phyloP scores from a whole-genome alignment of 768 basidiomycete genomes.

The Tylopilus balloui region DNA sequence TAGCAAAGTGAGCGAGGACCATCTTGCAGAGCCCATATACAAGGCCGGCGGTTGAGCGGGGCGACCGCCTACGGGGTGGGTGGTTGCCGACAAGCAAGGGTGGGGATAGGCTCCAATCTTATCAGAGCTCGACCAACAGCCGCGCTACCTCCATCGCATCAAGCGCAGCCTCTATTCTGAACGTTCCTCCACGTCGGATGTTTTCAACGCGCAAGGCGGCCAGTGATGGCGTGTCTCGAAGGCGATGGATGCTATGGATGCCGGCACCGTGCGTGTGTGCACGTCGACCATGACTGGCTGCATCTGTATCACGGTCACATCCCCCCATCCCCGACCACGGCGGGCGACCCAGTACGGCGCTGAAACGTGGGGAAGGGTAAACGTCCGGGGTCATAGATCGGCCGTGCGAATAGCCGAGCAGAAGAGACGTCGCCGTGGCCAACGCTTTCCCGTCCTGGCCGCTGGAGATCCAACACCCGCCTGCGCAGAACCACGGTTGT shows the following conservation, averaged over 20 bases:
- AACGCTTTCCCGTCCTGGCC: neutral
- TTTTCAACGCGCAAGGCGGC: neutral
- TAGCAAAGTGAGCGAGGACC: too few relatives aligned
- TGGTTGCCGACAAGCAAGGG: too few relatives aligned
- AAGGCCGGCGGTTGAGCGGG: too few relatives aligned
- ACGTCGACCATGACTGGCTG: neutral
- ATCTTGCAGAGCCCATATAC: too few relatives aligned
- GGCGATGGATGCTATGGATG: neutral
- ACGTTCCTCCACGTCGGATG: neutral
- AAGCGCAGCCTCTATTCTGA: neutral
- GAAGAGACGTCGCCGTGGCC: neutral
- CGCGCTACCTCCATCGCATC: too few relatives aligned
- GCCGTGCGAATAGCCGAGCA: neutral
- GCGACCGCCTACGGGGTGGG: too few relatives aligned
- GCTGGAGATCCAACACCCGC: neutral
- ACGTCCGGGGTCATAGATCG: neutral
- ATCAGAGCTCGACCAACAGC: neutral
- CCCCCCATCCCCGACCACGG: neutral
- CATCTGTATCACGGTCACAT: neutral
- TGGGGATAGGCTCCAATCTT: too few relatives aligned
- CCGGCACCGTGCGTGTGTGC: neutral
- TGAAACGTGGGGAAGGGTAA: constrained; percentile 1
- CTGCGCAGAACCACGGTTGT: neutral
- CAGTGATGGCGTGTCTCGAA: neutral
- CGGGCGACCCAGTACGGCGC: neutral